Evolutionary conservation across 495 filamentous ascomycete genomes (phyloP), one percentile per base, ranked within the genome.

Genomic region (Neurospora sp.): DNA sequence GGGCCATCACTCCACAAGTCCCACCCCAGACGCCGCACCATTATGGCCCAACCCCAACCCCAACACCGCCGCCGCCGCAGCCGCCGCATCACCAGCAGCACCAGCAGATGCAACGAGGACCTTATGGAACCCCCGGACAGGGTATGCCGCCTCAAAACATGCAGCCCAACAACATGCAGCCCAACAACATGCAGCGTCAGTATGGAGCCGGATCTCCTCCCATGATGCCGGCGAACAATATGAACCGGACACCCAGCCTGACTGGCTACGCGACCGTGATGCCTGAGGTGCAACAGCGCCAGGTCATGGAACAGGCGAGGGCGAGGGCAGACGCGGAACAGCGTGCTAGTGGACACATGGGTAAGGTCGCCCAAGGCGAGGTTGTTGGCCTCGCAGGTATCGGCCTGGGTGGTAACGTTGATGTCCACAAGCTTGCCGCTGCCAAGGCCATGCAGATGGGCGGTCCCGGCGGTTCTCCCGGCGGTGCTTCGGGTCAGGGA

Each of bases 221-320:
- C 69, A 79, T 78, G 75, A 72, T 77, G 72, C 72, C 66, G 35
- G 72, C 54, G 69, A 77, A 11, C 73, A 82, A 73, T 72, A 79
- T 35, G 78, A 79, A 62, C 77, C 78, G 73, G 73, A 77, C 20
- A 71, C 71, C 62, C 20, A 74, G 71, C 40, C 76, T 79, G 16
- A 79, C 81, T 11, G 81, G 82, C 35, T 82, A 80, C 54, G 78
- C 80, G 1, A 81, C 80, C 2, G 80, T 83, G 42, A 82, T 83
- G 79, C 77, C 78, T 5, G 77, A 80, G 40, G 75, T 77, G 12
- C 80, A 82, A 54, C 82, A 83, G 71, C 77, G 80, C 14, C 79
- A 79, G 71, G 76, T 83, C 1, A 78, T 85, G 83, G 82, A 85
- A 41, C 85, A 85, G 76, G 84, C 84, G 12, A 79, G 82, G 41